Percentiles rank a stretch among this genome's conserved stretches.
These are phyloP conservation scores for Phytopythium sindhum DNA, from an alignment of 352 stramenopile species.

Conservation along the genomic window DNA sequence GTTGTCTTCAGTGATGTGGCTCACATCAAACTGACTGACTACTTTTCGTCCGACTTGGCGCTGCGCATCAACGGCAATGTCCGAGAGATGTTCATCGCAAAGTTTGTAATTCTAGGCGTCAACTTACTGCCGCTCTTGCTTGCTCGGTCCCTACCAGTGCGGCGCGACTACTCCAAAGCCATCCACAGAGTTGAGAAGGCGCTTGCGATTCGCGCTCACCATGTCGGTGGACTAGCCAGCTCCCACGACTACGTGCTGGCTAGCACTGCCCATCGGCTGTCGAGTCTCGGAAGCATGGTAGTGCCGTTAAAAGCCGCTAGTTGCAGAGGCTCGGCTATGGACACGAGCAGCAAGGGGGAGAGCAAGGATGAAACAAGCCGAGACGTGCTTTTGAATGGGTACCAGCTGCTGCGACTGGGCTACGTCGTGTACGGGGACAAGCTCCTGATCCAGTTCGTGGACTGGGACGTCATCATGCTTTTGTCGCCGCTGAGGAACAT, in stretches of 20 bases:
- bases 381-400: background rate
- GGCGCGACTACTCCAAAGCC: background rate
- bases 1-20: constrained; percentile 8
- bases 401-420: constrained; percentile 14
- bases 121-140: constrained; percentile 11
- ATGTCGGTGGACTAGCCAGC: constrained; percentile 7
- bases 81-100: constrained; percentile 13
- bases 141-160: background rate
- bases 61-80: constrained; percentile 19
- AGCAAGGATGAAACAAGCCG: background rate
- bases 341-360: background rate
- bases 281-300: background rate
- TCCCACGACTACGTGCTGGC: background rate
- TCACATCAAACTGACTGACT: constrained; percentile 8
- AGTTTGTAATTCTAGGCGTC: constrained; percentile 14
- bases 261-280: background rate
- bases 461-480: constrained; percentile 9
- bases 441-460: constrained; percentile 10
- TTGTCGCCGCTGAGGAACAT: constrained; percentile 2
- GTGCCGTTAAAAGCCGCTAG: background rate
- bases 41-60: constrained; percentile 12
- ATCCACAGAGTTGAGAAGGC: background rate
- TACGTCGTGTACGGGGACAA: constrained; percentile 12
- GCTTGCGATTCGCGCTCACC: constrained; percentile 2
- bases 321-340: background rate